These are phyloP conservation scores for Claviceps humidiphila DNA, from an alignment of 2,329 filamentous ascomycete species.

Conservation along the genomic window DNA sequence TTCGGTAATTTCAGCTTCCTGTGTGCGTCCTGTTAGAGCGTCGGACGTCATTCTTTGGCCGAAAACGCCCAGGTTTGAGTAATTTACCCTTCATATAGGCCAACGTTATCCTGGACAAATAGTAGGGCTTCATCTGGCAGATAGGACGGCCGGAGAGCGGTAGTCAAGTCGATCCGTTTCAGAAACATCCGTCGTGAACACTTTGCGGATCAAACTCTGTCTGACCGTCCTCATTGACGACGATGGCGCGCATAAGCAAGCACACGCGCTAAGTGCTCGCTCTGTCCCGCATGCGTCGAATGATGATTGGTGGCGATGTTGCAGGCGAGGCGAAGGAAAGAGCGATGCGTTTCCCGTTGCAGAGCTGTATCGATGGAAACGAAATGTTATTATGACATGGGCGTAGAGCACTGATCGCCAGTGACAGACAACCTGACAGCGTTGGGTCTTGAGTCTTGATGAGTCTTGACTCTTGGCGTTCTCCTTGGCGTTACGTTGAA, in stretches of 20 bases:
- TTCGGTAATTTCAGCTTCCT: conserved; percentile 93
- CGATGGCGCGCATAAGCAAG: background rate
- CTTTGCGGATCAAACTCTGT: background rate
- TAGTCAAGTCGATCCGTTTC: conserved; percentile 89
- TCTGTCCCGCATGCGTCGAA: background rate
- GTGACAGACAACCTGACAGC: no score
- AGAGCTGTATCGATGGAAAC: background rate
- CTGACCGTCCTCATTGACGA: background rate
- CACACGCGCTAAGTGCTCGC: background rate
- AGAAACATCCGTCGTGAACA: conserved; percentile 76
- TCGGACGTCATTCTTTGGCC: background rate
- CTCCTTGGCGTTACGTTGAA: no score
- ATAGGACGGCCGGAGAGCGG: conserved; percentile 83
- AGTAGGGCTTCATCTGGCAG: conserved; percentile 87
- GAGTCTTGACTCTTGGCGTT: no score
- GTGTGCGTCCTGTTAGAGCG: conserved; percentile 5
- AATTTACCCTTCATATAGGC: conserved; percentile 86
- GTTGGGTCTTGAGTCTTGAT: no score
- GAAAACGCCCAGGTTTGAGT: conserved; percentile 7
- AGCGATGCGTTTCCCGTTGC: no score
- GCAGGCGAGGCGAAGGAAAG: background rate
- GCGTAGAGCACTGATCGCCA: background rate
- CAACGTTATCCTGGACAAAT: conserved; percentile 95
- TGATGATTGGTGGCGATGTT: background rate
- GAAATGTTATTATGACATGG: background rate